Evolutionary conservation across 441 rosid genomes (phyloP).

Genomic region (Brassica hybrid): DNA sequence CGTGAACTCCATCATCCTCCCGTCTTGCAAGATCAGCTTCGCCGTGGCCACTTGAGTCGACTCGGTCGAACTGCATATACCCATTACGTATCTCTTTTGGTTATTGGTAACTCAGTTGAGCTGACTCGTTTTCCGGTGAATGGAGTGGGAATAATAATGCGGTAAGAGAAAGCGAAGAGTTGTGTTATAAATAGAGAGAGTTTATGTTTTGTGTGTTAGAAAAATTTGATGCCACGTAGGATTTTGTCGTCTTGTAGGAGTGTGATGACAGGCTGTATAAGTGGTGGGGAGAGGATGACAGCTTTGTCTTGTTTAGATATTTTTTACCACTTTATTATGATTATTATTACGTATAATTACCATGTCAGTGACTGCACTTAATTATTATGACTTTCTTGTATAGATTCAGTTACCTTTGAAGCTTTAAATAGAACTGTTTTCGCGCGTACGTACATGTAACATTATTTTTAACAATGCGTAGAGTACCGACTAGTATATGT

Average conservation of each 20-base stretch:
- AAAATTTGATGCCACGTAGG: constrained; percentile 42
- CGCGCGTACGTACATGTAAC: constrained; percentile 1
- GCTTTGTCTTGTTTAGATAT: constrained; percentile 26
- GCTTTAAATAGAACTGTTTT: constrained; percentile 6
- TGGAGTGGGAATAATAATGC: neutral
- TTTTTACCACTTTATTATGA: constrained; percentile 12
- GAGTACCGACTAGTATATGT: neutral
- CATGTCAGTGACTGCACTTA: constrained; percentile 35
- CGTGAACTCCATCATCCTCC: constrained; percentile 73
- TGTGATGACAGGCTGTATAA: constrained; percentile 46
- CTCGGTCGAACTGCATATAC: constrained; percentile 74
- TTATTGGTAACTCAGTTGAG: constrained; percentile 13
- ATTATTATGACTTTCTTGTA: constrained; percentile 9
- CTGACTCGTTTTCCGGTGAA: constrained; percentile 14
- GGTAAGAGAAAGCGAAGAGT: constrained; percentile 16
- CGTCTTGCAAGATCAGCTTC: constrained; percentile 75
- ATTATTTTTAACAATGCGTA: neutral
- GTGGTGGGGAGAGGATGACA: constrained; percentile 41
- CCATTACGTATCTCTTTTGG: constrained; percentile 47
- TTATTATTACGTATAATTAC: constrained; percentile 30
- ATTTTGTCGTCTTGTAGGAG: constrained; percentile 38
- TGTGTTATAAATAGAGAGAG: constrained; percentile 41
- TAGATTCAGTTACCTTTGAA: neutral
- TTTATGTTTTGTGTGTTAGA: no score
- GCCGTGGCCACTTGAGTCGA: constrained; percentile 68